Evolutionary conservation across 306 rosid species (phyloP).

Genomic region (Prunus padus): DNA sequence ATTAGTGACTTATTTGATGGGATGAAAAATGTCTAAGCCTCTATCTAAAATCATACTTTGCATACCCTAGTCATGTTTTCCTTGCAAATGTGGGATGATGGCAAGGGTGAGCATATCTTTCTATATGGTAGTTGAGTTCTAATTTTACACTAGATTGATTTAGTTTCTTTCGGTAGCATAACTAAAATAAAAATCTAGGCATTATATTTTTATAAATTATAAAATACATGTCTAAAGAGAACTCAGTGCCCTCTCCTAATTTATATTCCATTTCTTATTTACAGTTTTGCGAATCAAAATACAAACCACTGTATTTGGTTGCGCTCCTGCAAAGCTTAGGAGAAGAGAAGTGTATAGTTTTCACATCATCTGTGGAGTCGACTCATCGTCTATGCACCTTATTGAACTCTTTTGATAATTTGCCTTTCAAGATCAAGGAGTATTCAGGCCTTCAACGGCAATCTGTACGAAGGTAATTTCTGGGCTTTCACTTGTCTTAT

Average conservation of each 20-base stretch:
- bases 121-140: background rate
- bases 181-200: background rate
- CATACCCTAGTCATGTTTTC: background rate
- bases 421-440: constrained; percentile 72
- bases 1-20: background rate
- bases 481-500: background rate
- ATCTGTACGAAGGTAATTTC: constrained; percentile 68
- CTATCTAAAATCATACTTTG: background rate
- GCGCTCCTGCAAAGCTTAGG: constrained; percentile 73
- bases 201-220: background rate
- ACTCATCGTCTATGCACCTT: constrained; percentile 84
- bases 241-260: constrained; percentile 4
- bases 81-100: background rate
- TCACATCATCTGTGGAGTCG: constrained; percentile 87
- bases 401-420: constrained; percentile 60
- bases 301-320: constrained; percentile 82
- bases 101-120: background rate
- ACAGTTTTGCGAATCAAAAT: constrained; percentile 73
- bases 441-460: constrained; percentile 87
- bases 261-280: constrained; percentile 18
- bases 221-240: constrained; percentile 5
- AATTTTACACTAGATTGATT: background rate
- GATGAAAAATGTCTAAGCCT: background rate
- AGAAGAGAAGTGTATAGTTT: constrained; percentile 82
- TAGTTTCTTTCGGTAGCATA: background rate